Base-by-base conservation (phyloP, 23 red algal species). In the Gracilaria gracilis region DNA sequence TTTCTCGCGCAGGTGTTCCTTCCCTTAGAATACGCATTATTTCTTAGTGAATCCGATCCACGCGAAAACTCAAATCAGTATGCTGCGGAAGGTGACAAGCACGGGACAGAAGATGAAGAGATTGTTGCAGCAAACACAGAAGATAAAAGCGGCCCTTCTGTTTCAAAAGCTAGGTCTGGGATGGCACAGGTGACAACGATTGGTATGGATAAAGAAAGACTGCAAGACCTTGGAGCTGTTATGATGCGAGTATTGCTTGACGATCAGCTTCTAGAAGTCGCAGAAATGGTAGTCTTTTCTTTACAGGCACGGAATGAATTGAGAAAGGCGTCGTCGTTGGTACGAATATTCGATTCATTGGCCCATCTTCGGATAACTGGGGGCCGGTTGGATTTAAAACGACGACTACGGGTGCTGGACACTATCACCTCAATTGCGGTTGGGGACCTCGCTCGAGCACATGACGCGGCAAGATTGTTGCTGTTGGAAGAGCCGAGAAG, bases 331-430 rank as follows among this genome's bases (percentile, higher is more conserved):
- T 81, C 76, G 50, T 57, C 71, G 1, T 47, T 90, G 53, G 74
- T 74, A 7, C 87, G 75, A 3, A 64, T 90, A 53, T 90, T 90
- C 28, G 76, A 90, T 39, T 90, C 87, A 19, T 54, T 90, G 17
- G 49, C 71, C 4, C 87, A 90, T 51, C 39, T 90, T 53, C 71
- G 73, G 9, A 46, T 79, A 42, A 81, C 25, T 46, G 71, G 71
- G 8, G 71, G 64, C 57, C 72, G 72, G 12, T 24, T 67, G 47
- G 61, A 75, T 15, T 35, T 76, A 25, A 71, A 78, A 61, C 62
- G 36, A 28, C 78, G 80, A 21, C 46, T 92, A 16, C 51, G 73
- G 46, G 69, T 77, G 29, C 57, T 83, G 32, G 89, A 84, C 48
- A 57, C 81, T 24, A 61, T 76, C 6, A 78, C 79, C 1, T 84